A percentile compares a stretch with the other conserved stretches of the same genome.
Conservation (phyloP, 2,329 filamentous ascomycete genomes). For the Neurospora crassa region DNA sequence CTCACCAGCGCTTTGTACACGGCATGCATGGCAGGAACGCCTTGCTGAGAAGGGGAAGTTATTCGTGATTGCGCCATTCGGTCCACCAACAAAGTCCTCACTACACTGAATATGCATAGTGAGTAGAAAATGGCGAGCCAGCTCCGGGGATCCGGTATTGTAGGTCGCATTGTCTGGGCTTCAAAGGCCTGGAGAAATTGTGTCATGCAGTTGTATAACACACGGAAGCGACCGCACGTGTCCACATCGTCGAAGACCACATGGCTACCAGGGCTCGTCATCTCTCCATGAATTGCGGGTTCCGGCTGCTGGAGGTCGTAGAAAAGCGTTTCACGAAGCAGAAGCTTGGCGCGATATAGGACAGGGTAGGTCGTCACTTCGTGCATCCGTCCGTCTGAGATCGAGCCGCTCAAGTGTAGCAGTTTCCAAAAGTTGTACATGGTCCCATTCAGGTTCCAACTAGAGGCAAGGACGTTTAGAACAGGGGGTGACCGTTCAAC, state of each 20-base stretch:
- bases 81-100: constrained; percentile 42
- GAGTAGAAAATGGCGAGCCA: constrained; percentile 45
- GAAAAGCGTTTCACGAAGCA: constrained; percentile 45
- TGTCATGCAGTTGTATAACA: constrained; percentile 40
- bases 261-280: constrained; percentile 24
- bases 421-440: constrained; percentile 44
- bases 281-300: constrained; percentile 32
- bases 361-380: constrained; percentile 41
- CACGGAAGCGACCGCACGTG: constrained; percentile 35
- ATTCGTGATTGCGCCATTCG: constrained; percentile 24
- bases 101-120: constrained; percentile 49
- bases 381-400: constrained; percentile 37
- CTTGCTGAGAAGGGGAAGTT: constrained; percentile 16
- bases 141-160: constrained; percentile 30
- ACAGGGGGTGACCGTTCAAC: constrained; percentile 37
- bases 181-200: constrained; percentile 47
- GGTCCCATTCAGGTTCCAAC: constrained; percentile 39
- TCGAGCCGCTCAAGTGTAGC: constrained; percentile 37
- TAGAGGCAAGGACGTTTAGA: constrained; percentile 39
- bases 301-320: constrained; percentile 42
- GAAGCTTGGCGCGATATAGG: constrained; percentile 43
- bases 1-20: constrained; percentile 43
- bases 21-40: constrained; percentile 32
- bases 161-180: constrained; percentile 28
- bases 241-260: constrained; percentile 34